A percentile compares a stretch with the other conserved stretches of the same genome.
Evolutionary conservation across 371 early-diverging fungal genomes (phyloP).

Genomic region (Coemansia sp.): DNA sequence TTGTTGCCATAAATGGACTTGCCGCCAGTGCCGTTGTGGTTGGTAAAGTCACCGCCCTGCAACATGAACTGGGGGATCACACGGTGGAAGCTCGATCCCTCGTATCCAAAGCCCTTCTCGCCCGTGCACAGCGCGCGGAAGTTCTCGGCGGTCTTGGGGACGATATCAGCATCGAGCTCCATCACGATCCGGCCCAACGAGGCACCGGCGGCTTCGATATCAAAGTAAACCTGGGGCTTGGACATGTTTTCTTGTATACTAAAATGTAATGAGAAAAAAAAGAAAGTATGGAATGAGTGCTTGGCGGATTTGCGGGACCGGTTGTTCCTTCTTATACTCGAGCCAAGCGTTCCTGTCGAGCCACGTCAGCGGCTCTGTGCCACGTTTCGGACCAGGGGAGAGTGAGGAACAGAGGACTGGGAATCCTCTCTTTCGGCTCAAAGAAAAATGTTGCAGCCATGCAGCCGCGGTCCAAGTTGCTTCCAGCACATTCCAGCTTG

Average conservation of each 20-base stretch:
- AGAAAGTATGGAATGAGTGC: background rate
- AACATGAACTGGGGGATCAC: conserved; percentile 98
- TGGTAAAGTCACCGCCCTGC: conserved; percentile 98
- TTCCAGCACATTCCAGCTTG: background rate
- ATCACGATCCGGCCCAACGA: conserved; percentile 88
- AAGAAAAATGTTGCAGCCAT: background rate
- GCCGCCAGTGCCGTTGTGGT: conserved; percentile 92
- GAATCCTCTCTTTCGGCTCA: background rate
- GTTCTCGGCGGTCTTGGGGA: conserved; percentile 98
- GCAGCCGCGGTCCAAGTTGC: conserved; percentile 1
- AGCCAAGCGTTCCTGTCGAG: background rate
- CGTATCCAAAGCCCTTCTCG: conserved; percentile 77
- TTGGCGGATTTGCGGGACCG: background rate
- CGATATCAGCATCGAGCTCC: conserved; percentile 89
- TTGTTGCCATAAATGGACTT: conserved; percentile 94
- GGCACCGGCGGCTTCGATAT: conserved; percentile 75
- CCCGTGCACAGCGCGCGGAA: conserved; percentile 82
- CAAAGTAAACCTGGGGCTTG: conserved; percentile 76
- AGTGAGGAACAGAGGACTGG: background rate
- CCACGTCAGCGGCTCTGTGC: background rate
- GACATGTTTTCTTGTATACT: conserved; percentile 14
- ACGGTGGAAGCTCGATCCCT: conserved; percentile 90
- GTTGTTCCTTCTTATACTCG: background rate
- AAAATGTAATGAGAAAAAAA: background rate
- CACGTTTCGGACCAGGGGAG: conserved; percentile 11